Evolutionary conservation across 805 yeast genomes (phyloP), one percentile per base, ranked within the genome.

Genomic region (Lipomyces yamadae): DNA sequence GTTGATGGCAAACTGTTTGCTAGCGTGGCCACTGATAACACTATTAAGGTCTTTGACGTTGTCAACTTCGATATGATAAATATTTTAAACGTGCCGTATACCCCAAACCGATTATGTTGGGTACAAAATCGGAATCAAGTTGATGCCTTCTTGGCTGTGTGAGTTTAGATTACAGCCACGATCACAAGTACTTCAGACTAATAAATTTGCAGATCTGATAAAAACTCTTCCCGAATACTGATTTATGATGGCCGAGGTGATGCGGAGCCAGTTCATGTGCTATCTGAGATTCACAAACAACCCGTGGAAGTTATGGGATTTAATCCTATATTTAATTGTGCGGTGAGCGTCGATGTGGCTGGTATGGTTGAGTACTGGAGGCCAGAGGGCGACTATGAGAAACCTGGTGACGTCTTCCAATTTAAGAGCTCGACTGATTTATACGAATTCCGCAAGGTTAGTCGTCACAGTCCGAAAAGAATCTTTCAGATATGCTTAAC

Each of bases 351-450:
- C 11, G 81, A 79, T 58, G 39, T 34, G 1, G 62, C 62, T 10
- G 81, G 81, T 10, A 77, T 76, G 77, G 67, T 79, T 13, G 81
- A 79, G 67, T 79, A 79, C 63, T 79, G 81, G 81, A 67, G 63
- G 6, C 74, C 77, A 2, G 56, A 42, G n/a, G 55, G 48, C 35
- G 65, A 68, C 4, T 56, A 63, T 50, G 64, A 68, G 30, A 65
- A 68, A 54, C 78, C 78, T 2, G 59, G 56, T 34, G 63, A 61
- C 37, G 71, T 71, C 29, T 82, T 80, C 72, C 74, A 75, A 48
- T 70, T 73, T 67, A 82, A 82, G 68, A 75, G 81, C 39, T 73
- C 76, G 54, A 82, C 85, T 0, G 80, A 81, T 66, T 69, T 79
- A 18, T 76, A 79, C 65, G 78, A 77, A 18, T 70, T 81, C 57